phyloP scores from a whole-genome alignment of 768 basidiomycete species.

The Suillus lakei region DNA sequence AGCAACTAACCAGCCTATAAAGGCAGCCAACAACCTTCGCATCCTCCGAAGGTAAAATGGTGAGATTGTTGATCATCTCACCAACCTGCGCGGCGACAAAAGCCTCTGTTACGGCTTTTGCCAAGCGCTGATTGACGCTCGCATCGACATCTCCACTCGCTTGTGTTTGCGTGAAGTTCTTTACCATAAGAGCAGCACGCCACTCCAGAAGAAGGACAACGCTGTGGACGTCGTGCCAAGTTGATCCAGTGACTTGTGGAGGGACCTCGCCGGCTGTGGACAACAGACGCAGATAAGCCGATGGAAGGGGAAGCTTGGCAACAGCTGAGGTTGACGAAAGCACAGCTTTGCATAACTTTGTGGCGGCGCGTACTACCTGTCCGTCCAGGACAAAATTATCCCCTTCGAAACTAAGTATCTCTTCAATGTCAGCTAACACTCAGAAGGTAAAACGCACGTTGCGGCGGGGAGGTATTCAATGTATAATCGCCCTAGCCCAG shows the following conservation, averaged over 20 bases:
- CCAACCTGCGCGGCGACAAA: slow-evolving; percentile 64
- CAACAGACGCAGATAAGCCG: slow-evolving; percentile 60
- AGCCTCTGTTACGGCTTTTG: slow-evolving; percentile 70
- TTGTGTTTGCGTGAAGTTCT: slow-evolving; percentile 39
- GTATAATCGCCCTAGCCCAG: slow-evolving; percentile 68
- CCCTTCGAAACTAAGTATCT: slow-evolving; percentile 62
- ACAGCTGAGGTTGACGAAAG: slow-evolving; percentile 50
- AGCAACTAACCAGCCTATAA: slow-evolving; percentile 33
- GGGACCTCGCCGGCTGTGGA: slow-evolving; percentile 19
- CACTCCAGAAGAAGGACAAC: slow-evolving; percentile 60
- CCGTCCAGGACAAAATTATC: slow-evolving; percentile 80
- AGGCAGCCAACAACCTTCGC: slow-evolving; percentile 24
- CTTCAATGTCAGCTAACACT: background rate
- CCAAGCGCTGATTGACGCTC: slow-evolving; percentile 58
- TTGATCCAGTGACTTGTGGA: slow-evolving; percentile 26
- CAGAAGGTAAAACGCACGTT: slow-evolving; percentile 49
- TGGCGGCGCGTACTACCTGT: slow-evolving; percentile 73
- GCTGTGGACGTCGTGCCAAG: slow-evolving; percentile 44
- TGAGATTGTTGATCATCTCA: slow-evolving; percentile 46
- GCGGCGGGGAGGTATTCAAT: slow-evolving; percentile 67
- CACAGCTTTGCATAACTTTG: slow-evolving; percentile 54
- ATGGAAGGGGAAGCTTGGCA: slow-evolving; percentile 16
- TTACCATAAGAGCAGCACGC: slow-evolving; percentile 66
- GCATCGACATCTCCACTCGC: slow-evolving; percentile 47
- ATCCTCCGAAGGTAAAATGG: slow-evolving; percentile 19